phyloP scores from a whole-genome alignment of 805 yeast genomes.

The Barnettozyma sp. region DNA sequence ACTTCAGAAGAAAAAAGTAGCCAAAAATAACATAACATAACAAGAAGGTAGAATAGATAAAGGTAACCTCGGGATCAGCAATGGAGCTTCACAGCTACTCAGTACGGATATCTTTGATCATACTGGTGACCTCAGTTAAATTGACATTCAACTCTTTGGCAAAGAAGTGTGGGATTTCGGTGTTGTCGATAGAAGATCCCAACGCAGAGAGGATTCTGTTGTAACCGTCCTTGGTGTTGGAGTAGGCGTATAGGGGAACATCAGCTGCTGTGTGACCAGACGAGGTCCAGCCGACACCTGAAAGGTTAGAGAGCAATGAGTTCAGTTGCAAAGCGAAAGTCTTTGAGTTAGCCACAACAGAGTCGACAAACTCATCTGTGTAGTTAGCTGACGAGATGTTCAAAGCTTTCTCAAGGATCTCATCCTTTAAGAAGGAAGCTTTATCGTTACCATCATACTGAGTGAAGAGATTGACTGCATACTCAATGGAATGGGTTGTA shows the following conservation, averaged over 20 bases:
- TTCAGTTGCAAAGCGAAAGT: constrained; percentile 42
- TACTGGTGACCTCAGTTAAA: constrained; percentile 41
- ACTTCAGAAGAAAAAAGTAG: too few species aligned
- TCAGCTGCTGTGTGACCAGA: constrained; percentile 95
- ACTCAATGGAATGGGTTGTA: constrained; percentile 72
- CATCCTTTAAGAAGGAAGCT: constrained; percentile 41
- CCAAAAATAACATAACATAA: background rate
- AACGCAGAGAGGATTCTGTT: constrained; percentile 40
- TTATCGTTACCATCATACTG: constrained; percentile 29
- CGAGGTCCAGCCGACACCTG: constrained; percentile 92
- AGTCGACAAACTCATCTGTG: constrained; percentile 45
- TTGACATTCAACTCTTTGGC: constrained; percentile 44
- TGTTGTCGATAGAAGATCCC: constrained; percentile 80
- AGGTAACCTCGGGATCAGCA: background rate
- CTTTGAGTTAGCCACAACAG: constrained; percentile 31
- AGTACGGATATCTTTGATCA: constrained; percentile 38
- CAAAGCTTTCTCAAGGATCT: constrained; percentile 39
- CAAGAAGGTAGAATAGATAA: background rate
- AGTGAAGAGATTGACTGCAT: constrained; percentile 41
- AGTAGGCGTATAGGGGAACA: constrained; percentile 78
- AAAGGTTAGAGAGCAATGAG: constrained; percentile 61
- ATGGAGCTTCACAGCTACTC: background rate
- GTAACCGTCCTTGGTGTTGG: constrained; percentile 47
- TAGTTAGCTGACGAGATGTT: constrained; percentile 17
- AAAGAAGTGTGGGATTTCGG: constrained; percentile 73